These are phyloP conservation scores for Blastomyces silverae DNA, from an alignment of 2,329 filamentous ascomycete genomes.

Conservation along the genomic window DNA sequence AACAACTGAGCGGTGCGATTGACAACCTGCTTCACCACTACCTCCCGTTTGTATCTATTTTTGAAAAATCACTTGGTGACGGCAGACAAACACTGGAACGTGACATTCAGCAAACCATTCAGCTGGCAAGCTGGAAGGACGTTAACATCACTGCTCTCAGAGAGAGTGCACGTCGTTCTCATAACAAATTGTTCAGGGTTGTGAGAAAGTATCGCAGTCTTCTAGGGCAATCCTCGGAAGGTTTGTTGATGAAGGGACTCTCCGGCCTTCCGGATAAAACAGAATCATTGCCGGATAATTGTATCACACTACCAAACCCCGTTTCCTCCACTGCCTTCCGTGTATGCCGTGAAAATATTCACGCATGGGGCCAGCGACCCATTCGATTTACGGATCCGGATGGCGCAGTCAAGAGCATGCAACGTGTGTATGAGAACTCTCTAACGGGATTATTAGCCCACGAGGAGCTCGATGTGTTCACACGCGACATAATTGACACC, in stretches of 20 bases:
- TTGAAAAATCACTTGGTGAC: constrained; percentile 58
- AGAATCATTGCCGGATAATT: constrained; percentile 13
- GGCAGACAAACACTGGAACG: constrained; percentile 76
- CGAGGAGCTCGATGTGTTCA: constrained; percentile 58
- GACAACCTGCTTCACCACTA: constrained; percentile 73
- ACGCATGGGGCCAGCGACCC: constrained; percentile 44
- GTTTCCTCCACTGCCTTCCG: constrained; percentile 30
- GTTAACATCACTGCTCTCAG: constrained; percentile 85
- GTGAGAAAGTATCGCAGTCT: constrained; percentile 82
- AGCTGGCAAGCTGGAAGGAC: constrained; percentile 95
- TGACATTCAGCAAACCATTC: constrained; percentile 84
- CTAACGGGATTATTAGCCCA: constrained; percentile 51
- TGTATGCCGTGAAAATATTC: constrained; percentile 28
- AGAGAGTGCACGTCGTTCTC: constrained; percentile 83
- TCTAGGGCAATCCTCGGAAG: constrained; percentile 67
- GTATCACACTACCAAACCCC: background rate
- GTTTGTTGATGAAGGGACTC: constrained; percentile 42
- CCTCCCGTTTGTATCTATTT: constrained; percentile 59
- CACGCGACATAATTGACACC: constrained; percentile 59
- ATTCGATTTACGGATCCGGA: constrained; percentile 63
- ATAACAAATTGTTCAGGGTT: constrained; percentile 84
- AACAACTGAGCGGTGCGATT: constrained; percentile 57
- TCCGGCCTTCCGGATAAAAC: constrained; percentile 33
- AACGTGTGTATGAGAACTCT: constrained; percentile 51
- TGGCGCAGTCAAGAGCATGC: constrained; percentile 69